Evolutionary conservation across 108 stramenopile genomes (phyloP), one percentile per base, ranked within the genome.

Genomic region (Fistulifera pelliculosa): DNA sequence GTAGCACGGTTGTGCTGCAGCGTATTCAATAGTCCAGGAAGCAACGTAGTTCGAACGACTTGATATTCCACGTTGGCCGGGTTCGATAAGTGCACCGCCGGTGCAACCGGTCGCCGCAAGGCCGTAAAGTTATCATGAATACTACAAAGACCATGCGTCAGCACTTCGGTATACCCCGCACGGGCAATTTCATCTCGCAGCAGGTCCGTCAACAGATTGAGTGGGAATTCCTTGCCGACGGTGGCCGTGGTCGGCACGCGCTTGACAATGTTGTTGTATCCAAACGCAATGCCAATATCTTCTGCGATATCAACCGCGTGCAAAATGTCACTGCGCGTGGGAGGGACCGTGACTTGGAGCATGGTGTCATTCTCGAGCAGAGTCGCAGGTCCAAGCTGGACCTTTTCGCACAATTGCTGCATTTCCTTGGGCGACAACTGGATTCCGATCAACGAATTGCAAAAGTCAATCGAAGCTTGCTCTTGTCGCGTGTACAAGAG

Each of bases 221-320:
- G 64, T 15, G 94, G 94, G 57, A 86, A 82, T 50, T 90, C 88
- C 24, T 65, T 71, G 14, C 93, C 96, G 19, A 89, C 84, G 19
- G 92, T 89, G 51, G 69, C 58, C 13, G 94, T 95, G 15, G 54
- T 43, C 12, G 96, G 96, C 2, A 99, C 73, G 25, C 65, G 81
- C 65, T 88, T 91, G 68, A 70, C 75, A 63, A 98, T 87, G 49
- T 96, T 96, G 85, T 99, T 99, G 88, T 96, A 99, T 8, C 99
- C 99, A 63, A 86, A 97, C 26, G 99, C 96, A 64, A 99, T 97
- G 43, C 93, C 99, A 47, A 99, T 82, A 67, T 99, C 99, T 75
- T 99, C 99, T 43, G 94, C 85, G 61, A 99, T 87, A 63, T 99
- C 99, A 23, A 97, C 95, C 1, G 96, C 80, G 59, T 99, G 99